Evolutionary conservation across 2,329 filamentous ascomycete species (phyloP).

Genomic region (Hymenoscyphus scutula): DNA sequence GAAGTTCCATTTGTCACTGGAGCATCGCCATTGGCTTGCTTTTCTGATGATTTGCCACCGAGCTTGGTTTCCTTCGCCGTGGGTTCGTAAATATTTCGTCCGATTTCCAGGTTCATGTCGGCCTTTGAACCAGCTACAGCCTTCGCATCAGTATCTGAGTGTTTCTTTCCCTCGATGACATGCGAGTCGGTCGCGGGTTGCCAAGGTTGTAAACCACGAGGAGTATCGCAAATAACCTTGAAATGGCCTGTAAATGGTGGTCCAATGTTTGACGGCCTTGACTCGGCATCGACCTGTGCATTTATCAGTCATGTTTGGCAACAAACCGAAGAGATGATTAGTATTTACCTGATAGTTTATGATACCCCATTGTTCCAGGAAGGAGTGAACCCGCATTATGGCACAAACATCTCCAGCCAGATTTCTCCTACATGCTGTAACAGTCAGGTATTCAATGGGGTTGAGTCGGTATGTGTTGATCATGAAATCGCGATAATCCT

Average conservation of each 20-base stretch:
- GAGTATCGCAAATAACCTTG: conserved; percentile 92
- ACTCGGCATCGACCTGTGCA: conserved; percentile 86
- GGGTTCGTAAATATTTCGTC: conserved; percentile 94
- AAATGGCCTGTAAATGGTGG: conserved; percentile 98
- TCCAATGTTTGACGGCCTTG: conserved; percentile 89
- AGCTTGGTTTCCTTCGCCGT: conserved; percentile 72
- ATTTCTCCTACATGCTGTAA: conserved; percentile 93
- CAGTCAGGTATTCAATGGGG: conserved; percentile 91
- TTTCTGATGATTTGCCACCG: conserved; percentile 61
- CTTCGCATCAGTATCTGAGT: conserved; percentile 47
- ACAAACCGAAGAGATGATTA: neutral
- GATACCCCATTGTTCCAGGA: conserved; percentile 96
- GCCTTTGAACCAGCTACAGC: conserved; percentile 69
- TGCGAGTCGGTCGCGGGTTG: conserved; percentile 81
- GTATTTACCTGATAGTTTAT: conserved; percentile 91
- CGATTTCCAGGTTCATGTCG: conserved; percentile 87
- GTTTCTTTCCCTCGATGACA: conserved; percentile 59
- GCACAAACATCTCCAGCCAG: conserved; percentile 96
- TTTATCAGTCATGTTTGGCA: conserved; percentile 31
- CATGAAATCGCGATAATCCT: conserved; percentile 99
- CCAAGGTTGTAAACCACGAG: conserved; percentile 89
- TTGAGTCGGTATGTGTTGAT: conserved; percentile 98
- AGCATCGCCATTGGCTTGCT: conserved; percentile 71
- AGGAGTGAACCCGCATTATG: conserved; percentile 97
- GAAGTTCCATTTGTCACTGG: conserved; percentile 63